These are phyloP conservation scores for Mortierella sp. DNA, from an alignment of 371 early-diverging fungal species.

Conservation along the genomic window DNA sequence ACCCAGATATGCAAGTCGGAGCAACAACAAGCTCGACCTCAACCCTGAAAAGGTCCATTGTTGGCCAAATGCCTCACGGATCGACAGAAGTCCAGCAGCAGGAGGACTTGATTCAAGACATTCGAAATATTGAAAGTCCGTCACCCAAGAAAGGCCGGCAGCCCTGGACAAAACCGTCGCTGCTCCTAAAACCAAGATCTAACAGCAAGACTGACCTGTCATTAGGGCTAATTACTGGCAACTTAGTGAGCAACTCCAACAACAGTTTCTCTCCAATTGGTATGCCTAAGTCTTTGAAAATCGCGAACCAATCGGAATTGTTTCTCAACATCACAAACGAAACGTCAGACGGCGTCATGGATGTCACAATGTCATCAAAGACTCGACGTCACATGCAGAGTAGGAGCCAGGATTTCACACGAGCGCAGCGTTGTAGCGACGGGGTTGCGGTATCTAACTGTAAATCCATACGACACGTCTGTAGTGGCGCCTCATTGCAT, in stretches of 20 bases:
- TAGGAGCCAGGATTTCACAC: conserved; percentile 9
- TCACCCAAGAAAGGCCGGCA: background rate
- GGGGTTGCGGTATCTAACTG: background rate
- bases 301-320: background rate
- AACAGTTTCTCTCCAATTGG: background rate
- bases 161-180: background rate
- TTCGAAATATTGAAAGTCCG: background rate
- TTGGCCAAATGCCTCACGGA: background rate
- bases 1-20: background rate
- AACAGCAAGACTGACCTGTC: background rate
- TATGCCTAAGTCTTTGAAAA: background rate
- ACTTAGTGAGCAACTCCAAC: background rate
- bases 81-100: background rate
- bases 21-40: too few relatives aligned
- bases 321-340: background rate
- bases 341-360: background rate
- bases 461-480: background rate
- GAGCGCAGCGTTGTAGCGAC: background rate
- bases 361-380: background rate
- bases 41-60: background rate
- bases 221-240: background rate
- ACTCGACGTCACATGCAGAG: conserved; percentile 4
- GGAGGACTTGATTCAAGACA: background rate
- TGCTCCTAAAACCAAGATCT: background rate
- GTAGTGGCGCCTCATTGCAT: background rate